phyloP scores from a whole-genome alignment of 768 basidiomycete species.

The Clavaria fumosa region DNA sequence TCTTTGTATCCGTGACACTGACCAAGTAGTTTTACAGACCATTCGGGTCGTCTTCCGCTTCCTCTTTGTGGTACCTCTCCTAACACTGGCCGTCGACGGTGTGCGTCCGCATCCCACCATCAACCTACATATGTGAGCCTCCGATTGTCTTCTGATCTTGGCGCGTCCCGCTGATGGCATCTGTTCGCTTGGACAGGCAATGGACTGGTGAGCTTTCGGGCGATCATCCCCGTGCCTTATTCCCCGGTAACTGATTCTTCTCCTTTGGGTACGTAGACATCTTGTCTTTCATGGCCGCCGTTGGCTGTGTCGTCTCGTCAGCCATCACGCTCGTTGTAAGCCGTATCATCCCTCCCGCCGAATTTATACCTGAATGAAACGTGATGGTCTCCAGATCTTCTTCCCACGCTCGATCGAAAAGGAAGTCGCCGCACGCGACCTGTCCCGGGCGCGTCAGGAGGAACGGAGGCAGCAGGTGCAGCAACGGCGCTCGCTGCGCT shows the following conservation, averaged over 20 bases:
- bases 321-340: conserved; percentile 58
- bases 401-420: conserved; percentile 65
- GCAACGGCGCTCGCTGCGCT: conserved; percentile 7
- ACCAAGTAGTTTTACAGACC: conserved; percentile 34
- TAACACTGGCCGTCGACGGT: conserved; percentile 59
- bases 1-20: too few relatives aligned
- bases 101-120: conserved; percentile 42
- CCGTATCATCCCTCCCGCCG: conserved; percentile 3
- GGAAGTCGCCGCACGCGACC: conserved; percentile 42
- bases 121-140: conserved; percentile 38
- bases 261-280: conserved; percentile 28
- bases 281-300: conserved; percentile 36
- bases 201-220: conserved; percentile 27
- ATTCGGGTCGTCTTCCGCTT: conserved; percentile 63
- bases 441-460: conserved; percentile 22
- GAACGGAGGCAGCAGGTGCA: conserved; percentile 11
- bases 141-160: background rate
- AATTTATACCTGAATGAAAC: background rate
- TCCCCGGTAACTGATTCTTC: background rate
- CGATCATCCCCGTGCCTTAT: background rate
- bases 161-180: too few relatives aligned
- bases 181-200: too few relatives aligned
- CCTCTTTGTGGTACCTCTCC: conserved; percentile 47
- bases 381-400: conserved; percentile 58
- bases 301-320: conserved; percentile 55